phyloP scores from a whole-genome alignment of 1,139 yeast genomes.

The Komagataea norvegica region DNA sequence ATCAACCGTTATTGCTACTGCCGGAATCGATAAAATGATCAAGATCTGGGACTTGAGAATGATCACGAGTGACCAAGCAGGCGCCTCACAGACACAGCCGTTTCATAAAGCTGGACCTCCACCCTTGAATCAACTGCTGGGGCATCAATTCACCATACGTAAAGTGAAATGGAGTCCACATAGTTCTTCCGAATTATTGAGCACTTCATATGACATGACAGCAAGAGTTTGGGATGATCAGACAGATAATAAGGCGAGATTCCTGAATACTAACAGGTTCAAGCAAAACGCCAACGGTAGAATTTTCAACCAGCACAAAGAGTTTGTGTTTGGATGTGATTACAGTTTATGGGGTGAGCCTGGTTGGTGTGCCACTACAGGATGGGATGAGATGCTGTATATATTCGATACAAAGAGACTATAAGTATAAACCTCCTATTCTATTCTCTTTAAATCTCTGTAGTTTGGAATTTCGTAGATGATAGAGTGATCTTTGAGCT shows the following conservation, averaged over 20 bases:
- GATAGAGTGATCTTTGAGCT: conserved; percentile 43
- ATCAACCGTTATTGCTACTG: conserved; percentile 72
- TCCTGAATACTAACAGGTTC: conserved; percentile 38
- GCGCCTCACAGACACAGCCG: conserved; percentile 29
- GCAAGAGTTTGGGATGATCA: conserved; percentile 80
- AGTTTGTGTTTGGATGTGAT: conserved; percentile 92
- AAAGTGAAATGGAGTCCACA: conserved; percentile 90
- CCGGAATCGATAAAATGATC: conserved; percentile 82
- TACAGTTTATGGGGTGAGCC: conserved; percentile 97
- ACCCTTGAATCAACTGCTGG: conserved; percentile 73
- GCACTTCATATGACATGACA: conserved; percentile 90
- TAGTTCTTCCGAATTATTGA: conserved; percentile 59
- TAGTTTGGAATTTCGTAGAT: conserved; percentile 53
- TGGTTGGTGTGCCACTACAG: conserved; percentile 92
- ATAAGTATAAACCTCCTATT: conserved; percentile 42
- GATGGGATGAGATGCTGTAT: conserved; percentile 95
- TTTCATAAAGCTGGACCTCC: conserved; percentile 50
- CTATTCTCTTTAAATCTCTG: conserved; percentile 65
- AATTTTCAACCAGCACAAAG: conserved; percentile 69
- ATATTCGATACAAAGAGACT: conserved; percentile 71
- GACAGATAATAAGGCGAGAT: conserved; percentile 35
- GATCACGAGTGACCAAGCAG: conserved; percentile 41
- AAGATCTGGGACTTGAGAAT: conserved; percentile 86
- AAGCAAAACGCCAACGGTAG: conserved; percentile 46
- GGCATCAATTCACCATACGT: conserved; percentile 87